phyloP scores from a whole-genome alignment of 768 basidiomycete species.

The Tephrocybe sp. region DNA sequence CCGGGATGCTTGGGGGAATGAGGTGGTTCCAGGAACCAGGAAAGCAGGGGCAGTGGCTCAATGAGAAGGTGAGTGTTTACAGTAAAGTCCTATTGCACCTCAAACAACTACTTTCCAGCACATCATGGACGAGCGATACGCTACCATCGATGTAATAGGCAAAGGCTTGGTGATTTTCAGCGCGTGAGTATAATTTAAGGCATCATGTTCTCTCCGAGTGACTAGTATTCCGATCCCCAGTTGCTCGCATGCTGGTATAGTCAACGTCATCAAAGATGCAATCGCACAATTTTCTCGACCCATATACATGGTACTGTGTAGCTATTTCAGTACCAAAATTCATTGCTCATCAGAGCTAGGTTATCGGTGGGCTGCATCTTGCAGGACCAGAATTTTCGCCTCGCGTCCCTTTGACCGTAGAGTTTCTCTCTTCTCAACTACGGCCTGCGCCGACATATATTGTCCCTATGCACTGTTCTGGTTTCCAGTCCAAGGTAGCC shows the following conservation, averaged over 20 bases:
- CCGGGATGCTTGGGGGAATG: slow-evolving; percentile 64
- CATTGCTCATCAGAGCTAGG: slow-evolving; percentile 32
- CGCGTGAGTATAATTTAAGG: slow-evolving; percentile 49
- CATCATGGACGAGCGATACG: slow-evolving; percentile 83
- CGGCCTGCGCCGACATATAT: slow-evolving; percentile 65
- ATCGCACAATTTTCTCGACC: slow-evolving; percentile 60
- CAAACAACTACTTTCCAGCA: slow-evolving; percentile 37
- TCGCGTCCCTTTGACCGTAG: slow-evolving; percentile 66
- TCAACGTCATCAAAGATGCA: slow-evolving; percentile 78
- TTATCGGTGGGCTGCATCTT: slow-evolving; percentile 84
- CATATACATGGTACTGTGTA: slow-evolving; percentile 61
- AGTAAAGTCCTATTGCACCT: not conserved
- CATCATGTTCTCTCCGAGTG: not conserved
- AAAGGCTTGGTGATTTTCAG: slow-evolving; percentile 84
- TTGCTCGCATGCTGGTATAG: slow-evolving; percentile 75
- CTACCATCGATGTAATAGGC: slow-evolving; percentile 71
- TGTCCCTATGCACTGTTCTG: slow-evolving; percentile 84
- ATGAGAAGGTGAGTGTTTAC: slow-evolving; percentile 49
- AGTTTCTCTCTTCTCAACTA: slow-evolving; percentile 62
- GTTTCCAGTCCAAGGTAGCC: slow-evolving; percentile 73
- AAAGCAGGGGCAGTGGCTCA: slow-evolving; percentile 42
- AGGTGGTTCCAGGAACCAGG: slow-evolving; percentile 48
- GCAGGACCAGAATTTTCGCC: slow-evolving; percentile 62
- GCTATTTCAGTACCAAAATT: not conserved
- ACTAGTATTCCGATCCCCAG: slow-evolving; percentile 17